phyloP scores from a whole-genome alignment of 257 asterid species.

The Solanum okadae region DNA sequence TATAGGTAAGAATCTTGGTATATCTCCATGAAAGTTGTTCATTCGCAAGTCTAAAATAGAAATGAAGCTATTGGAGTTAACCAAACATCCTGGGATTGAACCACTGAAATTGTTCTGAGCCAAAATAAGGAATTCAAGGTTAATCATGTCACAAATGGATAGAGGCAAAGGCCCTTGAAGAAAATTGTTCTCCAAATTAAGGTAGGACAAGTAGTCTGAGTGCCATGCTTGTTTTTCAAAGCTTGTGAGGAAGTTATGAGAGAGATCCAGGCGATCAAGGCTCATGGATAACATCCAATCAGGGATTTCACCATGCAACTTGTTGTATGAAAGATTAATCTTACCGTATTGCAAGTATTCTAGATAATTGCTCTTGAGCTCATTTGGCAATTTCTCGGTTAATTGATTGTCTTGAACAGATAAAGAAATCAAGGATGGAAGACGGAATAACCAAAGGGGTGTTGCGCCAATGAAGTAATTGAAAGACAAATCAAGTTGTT shows the following conservation, averaged over 20 bases:
- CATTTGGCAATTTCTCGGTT: background rate
- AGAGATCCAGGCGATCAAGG: background rate
- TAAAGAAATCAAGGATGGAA: background rate
- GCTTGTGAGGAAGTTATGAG: background rate
- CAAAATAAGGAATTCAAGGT: background rate
- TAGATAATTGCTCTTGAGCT: background rate
- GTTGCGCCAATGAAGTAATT: background rate
- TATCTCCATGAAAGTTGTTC: background rate
- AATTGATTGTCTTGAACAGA: background rate
- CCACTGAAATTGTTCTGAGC: background rate
- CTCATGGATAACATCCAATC: background rate
- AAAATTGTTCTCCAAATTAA: background rate
- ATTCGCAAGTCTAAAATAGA: background rate
- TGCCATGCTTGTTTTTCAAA: background rate
- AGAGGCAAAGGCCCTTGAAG: background rate
- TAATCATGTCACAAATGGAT: background rate
- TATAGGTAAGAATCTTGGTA: background rate
- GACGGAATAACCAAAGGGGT: background rate
- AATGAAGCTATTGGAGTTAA: background rate
- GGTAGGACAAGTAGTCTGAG: background rate
- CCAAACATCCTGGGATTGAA: background rate
- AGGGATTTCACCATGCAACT: background rate
- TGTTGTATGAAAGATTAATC: background rate
- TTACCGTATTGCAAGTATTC: rapidly evolving
- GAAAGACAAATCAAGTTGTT: background rate